phyloP scores from a whole-genome alignment of 2,329 filamentous ascomycete species.

The Fusarium subglutinans region DNA sequence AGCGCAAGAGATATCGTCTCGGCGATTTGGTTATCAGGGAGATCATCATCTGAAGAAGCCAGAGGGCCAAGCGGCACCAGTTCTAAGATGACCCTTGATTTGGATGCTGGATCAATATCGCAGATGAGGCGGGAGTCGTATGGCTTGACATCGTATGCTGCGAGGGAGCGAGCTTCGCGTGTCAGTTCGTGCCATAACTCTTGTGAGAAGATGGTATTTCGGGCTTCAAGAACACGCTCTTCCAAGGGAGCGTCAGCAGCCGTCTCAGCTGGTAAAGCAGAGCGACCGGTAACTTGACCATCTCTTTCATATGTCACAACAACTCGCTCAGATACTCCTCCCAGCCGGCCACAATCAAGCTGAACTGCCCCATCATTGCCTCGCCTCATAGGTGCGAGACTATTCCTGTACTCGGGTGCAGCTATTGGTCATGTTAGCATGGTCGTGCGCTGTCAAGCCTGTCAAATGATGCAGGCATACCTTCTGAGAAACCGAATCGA shows the following conservation, averaged over 20 bases:
- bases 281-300: slow-evolving; percentile 67
- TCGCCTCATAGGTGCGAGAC: slow-evolving; percentile 82
- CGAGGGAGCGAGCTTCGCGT: slow-evolving; percentile 78
- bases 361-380: slow-evolving; percentile 77
- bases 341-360: slow-evolving; percentile 70
- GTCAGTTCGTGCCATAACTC: slow-evolving; percentile 92
- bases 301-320: slow-evolving; percentile 72
- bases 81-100: slow-evolving; percentile 68
- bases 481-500: slow-evolving; percentile 87
- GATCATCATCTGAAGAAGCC: slow-evolving; percentile 44
- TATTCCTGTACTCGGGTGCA: slow-evolving; percentile 67
- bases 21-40: slow-evolving; percentile 62
- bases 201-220: slow-evolving; percentile 82
- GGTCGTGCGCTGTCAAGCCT: background rate
- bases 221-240: slow-evolving; percentile 75
- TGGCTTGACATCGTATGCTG: slow-evolving; percentile 74
- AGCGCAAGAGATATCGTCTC: slow-evolving; percentile 73
- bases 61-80: slow-evolving; percentile 68
- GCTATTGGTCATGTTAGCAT: slow-evolving; percentile 51
- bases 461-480: slow-evolving; percentile 49
- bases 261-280: slow-evolving; percentile 60
- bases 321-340: slow-evolving; percentile 66
- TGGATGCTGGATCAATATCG: slow-evolving; percentile 60
- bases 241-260: slow-evolving; percentile 66
- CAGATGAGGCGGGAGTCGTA: slow-evolving; percentile 67